A percentile compares a stretch with the other conserved stretches of the same genome.
phyloP scores from a whole-genome alignment of 805 yeast genomes.

The Candida arabinofermentans region DNA sequence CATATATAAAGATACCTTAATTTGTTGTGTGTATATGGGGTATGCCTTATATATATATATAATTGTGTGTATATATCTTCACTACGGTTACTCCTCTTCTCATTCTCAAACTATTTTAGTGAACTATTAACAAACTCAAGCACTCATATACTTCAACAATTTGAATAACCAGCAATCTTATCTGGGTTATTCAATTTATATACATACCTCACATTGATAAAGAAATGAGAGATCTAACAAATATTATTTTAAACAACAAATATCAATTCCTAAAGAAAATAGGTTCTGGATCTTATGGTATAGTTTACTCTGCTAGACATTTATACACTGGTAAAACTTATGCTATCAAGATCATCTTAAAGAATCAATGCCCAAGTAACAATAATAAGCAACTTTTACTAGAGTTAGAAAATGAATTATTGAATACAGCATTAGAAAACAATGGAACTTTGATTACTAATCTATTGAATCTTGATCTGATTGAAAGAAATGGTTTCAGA shows the following conservation, averaged over 20 bases:
- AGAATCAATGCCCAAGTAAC: conserved; percentile 35
- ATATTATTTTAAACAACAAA: conserved; percentile 31
- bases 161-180: too few species aligned
- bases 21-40: too few species aligned
- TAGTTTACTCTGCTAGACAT: conserved; percentile 69
- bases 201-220: neutral
- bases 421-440: conserved; percentile 21
- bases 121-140: too few species aligned
- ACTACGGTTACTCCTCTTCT: too few species aligned
- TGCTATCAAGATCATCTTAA: conserved; percentile 72
- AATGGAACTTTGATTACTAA: conserved; percentile 27
- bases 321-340: conserved; percentile 42
- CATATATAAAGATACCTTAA: neutral
- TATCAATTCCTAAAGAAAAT: conserved; percentile 46
- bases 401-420: conserved; percentile 27
- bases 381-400: conserved; percentile 29
- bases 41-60: too few species aligned
- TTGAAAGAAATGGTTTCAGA: conserved; percentile 30
- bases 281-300: conserved; percentile 86
- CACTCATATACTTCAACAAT: too few species aligned
- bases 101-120: too few species aligned
- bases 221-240: conserved; percentile 19
- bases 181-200: neutral
- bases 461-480: conserved; percentile 33
- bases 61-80: too few species aligned